Conservation (phyloP, 306 rosid species). For the Dryas drummondii region DNA sequence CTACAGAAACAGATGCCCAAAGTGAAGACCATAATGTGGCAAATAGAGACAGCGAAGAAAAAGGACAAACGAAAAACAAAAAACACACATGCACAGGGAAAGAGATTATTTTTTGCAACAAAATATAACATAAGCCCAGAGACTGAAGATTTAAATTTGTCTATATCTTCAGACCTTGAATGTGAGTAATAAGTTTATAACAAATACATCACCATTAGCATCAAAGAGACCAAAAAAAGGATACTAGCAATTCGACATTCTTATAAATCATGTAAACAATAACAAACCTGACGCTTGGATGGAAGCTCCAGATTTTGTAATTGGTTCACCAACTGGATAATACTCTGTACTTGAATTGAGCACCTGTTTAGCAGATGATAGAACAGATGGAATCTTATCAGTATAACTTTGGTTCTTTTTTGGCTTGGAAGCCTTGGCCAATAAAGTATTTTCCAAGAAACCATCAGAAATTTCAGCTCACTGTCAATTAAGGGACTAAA, state of each 20-base stretch:
- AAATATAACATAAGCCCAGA: not conserved
- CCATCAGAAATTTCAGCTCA: slow-evolving; percentile 24
- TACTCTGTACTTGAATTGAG: slow-evolving; percentile 46
- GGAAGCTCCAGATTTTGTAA: slow-evolving; percentile 68
- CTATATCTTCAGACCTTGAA: too few species aligned
- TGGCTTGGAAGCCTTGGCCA: slow-evolving; percentile 19
- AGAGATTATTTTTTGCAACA: not conserved
- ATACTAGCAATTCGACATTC: not conserved
- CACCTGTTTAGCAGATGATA: slow-evolving; percentile 68
- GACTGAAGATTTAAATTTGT: not conserved
- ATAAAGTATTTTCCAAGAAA: slow-evolving; percentile 18
- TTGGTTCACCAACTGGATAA: slow-evolving; percentile 70
- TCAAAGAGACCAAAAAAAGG: not conserved
- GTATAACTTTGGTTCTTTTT: slow-evolving; percentile 27
- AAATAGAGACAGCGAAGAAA: too few species aligned
- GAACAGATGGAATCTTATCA: slow-evolving; percentile 33
- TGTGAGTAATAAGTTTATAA: not conserved
- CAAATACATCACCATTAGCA: not conserved
- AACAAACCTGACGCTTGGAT: slow-evolving; percentile 85
- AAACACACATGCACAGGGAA: too few species aligned
- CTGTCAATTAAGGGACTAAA: slow-evolving; percentile 51
- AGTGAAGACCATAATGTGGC: too few species aligned
- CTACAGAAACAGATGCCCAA: too few species aligned
- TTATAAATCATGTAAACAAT: slow-evolving; percentile 7
- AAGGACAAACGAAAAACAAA: too few species aligned